Percentiles rank a stretch among this genome's conserved stretches.
These are phyloP conservation scores for Austroboletus rostrupii DNA, from an alignment of 1,284 basidiomycete species.

Conservation along the genomic window DNA sequence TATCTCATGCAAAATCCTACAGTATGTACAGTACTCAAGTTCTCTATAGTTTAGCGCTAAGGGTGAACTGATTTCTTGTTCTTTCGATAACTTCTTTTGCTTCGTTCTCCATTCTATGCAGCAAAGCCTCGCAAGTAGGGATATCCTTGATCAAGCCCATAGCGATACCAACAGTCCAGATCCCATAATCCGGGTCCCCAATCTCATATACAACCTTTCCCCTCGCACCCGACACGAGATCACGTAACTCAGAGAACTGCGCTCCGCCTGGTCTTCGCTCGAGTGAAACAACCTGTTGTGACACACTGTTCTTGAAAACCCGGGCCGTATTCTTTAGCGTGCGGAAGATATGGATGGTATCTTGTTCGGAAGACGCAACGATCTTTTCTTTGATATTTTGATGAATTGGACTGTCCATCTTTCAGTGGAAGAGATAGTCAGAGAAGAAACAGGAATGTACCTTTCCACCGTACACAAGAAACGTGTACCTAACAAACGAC, in stretches of 20 bases:
- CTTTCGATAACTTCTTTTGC: conserved; percentile 69
- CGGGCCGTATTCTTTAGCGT: conserved; percentile 84
- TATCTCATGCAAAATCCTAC: background rate
- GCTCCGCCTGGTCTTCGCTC: conserved; percentile 81
- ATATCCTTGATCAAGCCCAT: conserved; percentile 86
- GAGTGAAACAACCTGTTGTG: conserved; percentile 77
- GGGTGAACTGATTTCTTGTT: conserved; percentile 39
- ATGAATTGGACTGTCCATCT: conserved; percentile 67
- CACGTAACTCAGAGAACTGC: conserved; percentile 82
- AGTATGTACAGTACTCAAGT: background rate
- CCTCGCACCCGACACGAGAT: conserved; percentile 79
- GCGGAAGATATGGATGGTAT: conserved; percentile 89
- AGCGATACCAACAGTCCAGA: conserved; percentile 81
- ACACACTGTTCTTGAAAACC: conserved; percentile 84
- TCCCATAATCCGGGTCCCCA: conserved; percentile 84
- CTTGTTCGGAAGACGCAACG: conserved; percentile 75
- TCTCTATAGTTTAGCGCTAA: conserved; percentile 45
- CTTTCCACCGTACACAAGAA: conserved; percentile 83
- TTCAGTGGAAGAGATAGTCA: background rate
- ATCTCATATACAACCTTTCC: conserved; percentile 80
- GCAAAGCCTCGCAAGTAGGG: conserved; percentile 76
- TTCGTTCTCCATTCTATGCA: conserved; percentile 72
- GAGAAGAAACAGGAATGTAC: conserved; percentile 31
- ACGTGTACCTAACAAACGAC: conserved; percentile 55
- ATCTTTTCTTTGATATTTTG: conserved; percentile 89